These are phyloP conservation scores for Clitocybe nebularis DNA, from an alignment of 1,284 basidiomycete genomes.

Conservation along the genomic window DNA sequence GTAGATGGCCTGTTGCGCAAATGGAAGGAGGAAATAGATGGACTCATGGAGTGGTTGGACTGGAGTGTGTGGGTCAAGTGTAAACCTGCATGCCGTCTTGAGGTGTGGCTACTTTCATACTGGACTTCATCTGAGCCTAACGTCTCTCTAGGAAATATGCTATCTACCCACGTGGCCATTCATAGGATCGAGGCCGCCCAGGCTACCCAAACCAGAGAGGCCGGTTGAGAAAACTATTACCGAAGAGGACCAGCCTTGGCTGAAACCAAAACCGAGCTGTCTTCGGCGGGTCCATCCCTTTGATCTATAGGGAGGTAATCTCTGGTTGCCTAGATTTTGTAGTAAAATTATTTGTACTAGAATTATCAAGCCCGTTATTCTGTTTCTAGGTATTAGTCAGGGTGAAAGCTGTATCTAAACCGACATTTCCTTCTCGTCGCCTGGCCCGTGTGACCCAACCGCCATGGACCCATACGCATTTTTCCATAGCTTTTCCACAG, in stretches of 20 bases:
- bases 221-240: background rate
- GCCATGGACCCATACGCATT: too few species aligned
- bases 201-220: background rate
- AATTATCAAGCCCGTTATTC: too few species aligned
- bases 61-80: slow-evolving; percentile 45
- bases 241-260: slow-evolving; percentile 13
- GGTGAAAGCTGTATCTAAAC: too few species aligned
- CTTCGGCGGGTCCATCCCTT: slow-evolving; percentile 14
- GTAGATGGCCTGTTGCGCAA: slow-evolving; percentile 12
- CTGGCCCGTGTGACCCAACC: too few species aligned
- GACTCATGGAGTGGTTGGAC: slow-evolving; percentile 41
- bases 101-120: slow-evolving; percentile 25
- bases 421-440: too few species aligned
- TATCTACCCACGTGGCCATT: slow-evolving; percentile 45
- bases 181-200: slow-evolving; percentile 12
- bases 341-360: too few species aligned
- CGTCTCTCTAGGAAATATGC: slow-evolving; percentile 36
- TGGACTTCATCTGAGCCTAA: background rate
- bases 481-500: slow-evolving; percentile 38
- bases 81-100: slow-evolving; percentile 34
- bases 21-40: slow-evolving; percentile 28
- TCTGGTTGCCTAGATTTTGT: too few species aligned
- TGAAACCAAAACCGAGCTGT: slow-evolving; percentile 18
- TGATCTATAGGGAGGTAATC: background rate
- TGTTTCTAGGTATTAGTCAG: too few species aligned